phyloP scores from a whole-genome alignment of 148 eudicot genomes.

The Salicornia ramosissima region DNA sequence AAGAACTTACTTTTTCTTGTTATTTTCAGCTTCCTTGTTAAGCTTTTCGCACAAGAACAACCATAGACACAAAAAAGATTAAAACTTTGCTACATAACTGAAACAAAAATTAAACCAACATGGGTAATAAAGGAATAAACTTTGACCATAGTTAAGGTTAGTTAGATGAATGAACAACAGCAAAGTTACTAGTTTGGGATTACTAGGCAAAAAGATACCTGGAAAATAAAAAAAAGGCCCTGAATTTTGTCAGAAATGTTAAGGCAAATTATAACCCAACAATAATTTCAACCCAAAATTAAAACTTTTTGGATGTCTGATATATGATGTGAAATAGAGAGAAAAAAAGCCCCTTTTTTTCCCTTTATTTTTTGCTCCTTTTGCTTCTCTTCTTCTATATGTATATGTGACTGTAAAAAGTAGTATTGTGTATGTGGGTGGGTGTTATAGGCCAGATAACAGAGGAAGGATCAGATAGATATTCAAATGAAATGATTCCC shows the following conservation, averaged over 20 bases:
- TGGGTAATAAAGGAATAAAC: conserved; percentile 11
- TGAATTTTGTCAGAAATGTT: conserved; percentile 26
- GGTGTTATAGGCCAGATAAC: background rate
- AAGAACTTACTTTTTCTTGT: background rate
- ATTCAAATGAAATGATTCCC: conserved; percentile 31
- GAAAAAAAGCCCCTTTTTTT: background rate
- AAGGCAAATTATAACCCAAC: conserved; percentile 19
- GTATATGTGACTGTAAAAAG: background rate
- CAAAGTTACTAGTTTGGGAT: conserved; percentile 1
- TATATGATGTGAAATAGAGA: conserved; percentile 5
- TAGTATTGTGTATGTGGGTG: background rate
- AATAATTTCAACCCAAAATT: conserved; percentile 13
- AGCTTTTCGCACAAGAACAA: conserved; percentile 17
- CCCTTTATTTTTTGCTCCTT: background rate
- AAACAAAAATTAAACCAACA: conserved; percentile 5
- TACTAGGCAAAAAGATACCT: background rate
- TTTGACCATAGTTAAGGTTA: conserved; percentile 16
- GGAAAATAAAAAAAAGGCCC: conserved; percentile 8
- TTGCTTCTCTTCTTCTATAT: background rate
- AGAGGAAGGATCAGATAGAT: conserved; percentile 17
- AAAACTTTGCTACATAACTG: background rate
- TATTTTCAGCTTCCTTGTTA: conserved; percentile 6
- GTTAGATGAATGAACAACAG: background rate
- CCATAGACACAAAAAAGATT: background rate
- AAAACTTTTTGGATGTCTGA: conserved; percentile 12